Base-by-base conservation (phyloP, 2,329 filamentous ascomycete species). In the Drechslera avenae region DNA sequence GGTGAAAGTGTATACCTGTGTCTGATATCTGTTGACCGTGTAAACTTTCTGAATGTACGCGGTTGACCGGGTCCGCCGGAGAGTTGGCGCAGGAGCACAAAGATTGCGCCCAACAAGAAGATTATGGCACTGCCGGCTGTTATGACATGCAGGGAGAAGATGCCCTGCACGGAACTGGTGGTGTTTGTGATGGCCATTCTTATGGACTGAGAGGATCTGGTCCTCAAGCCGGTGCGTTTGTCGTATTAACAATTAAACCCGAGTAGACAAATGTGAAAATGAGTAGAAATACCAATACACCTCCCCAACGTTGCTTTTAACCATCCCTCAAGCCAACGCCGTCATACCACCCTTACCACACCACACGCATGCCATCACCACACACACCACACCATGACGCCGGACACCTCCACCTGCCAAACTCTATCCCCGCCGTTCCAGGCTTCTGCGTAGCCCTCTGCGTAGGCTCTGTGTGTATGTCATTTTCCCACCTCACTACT, bases 81-180 rank as follows among this genome's bases (percentile, higher is more conserved):
- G 4, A 61, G 18, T 5, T 59, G 58, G 5, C 47, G 44, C 16
- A 21, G 21, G 17, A 50, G 46, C 10, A 50, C 21, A 13, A 19
- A 42, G 13, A 50, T 23, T 7, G 42, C 52, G 8, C 46, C 48
- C 14, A 59, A 45, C 2, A 59, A 32, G 3, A 61, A 31, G 1
- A 59, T 35, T 2, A 61, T 50, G 16, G 56, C 39, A 17, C 50
- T 10, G 6, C 56, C 54, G 16, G 56, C 51, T 49, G 58, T 61
- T 34, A 55, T 45, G 36, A 56, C 46, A 40, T 59, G 59, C 0
- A 61, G 52, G 28, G 59, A 49, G 21, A 59, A 61, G 34, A 61
- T 61, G 17, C 45, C 57, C 39, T 62, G 48, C 5, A 60, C 57
- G 14, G 57, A 45, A 48, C 47, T 53, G 13, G 52, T 52, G 6